Conservation (phyloP, 257 asterid genomes). For the Ballota nigra region DNA sequence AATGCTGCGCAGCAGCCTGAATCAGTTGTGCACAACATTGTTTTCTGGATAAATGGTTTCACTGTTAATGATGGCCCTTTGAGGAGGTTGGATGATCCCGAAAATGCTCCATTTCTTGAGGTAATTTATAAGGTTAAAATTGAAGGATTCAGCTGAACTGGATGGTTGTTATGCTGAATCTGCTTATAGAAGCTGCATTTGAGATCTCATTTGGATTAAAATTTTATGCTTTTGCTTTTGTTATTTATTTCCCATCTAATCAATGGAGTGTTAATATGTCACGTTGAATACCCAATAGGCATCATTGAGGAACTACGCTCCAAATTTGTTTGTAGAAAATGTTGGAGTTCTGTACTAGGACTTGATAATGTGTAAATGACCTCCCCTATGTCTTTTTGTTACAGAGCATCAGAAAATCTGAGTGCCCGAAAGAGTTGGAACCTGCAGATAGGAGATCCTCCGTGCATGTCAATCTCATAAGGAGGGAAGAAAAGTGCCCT, state of each 20-base stretch:
- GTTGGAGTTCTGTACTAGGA: neutral
- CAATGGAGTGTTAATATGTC: neutral
- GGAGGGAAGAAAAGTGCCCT: constrained; percentile 76
- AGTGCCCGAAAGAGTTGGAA: constrained; percentile 94
- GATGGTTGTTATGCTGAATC: constrained; percentile 5
- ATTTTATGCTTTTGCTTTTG: neutral
- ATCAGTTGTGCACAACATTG: constrained; percentile 72
- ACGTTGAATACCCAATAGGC: neutral
- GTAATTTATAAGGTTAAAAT: constrained; percentile 30
- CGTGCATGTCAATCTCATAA: constrained; percentile 76
- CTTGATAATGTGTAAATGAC: constrained; percentile 6
- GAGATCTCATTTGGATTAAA: constrained; percentile 3
- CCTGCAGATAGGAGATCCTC: constrained; percentile 74
- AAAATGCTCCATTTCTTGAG: constrained; percentile 80
- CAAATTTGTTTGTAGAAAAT: neutral
- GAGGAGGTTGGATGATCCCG: constrained; percentile 94
- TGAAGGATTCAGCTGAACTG: neutral
- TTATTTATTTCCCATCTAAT: neutral
- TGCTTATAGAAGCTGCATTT: neutral
- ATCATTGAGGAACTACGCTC: neutral
- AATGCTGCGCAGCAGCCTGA: constrained; percentile 76
- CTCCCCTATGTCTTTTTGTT: constrained; percentile 7
- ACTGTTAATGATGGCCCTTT: constrained; percentile 89
- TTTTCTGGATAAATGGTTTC: constrained; percentile 98
- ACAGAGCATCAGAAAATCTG: constrained; percentile 86